phyloP scores from a whole-genome alignment of 768 basidiomycete genomes.

The Tricholoma furcatifolium region DNA sequence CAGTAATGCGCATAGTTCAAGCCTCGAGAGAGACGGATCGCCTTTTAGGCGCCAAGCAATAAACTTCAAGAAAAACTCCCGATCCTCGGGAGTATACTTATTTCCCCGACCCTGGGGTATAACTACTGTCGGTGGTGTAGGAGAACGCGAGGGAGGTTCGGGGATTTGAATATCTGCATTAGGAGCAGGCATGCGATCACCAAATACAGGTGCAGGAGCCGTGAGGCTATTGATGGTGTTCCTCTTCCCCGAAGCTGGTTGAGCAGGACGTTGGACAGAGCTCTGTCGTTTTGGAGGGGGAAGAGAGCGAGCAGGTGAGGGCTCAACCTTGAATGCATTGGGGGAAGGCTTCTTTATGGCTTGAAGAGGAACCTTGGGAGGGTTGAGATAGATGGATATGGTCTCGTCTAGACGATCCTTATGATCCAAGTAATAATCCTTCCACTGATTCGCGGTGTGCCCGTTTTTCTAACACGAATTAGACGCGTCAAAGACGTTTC shows the following conservation, averaged over 20 bases:
- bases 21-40: constrained; percentile 51
- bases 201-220: constrained; percentile 46
- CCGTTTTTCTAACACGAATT: constrained; percentile 39
- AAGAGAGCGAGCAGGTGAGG: constrained; percentile 21
- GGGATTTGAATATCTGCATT: constrained; percentile 60
- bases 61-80: constrained; percentile 64
- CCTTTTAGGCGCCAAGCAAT: constrained; percentile 58
- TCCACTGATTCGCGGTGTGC: constrained; percentile 66
- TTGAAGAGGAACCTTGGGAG: constrained; percentile 23
- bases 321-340: constrained; percentile 35
- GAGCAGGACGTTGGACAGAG: constrained; percentile 22
- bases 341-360: constrained; percentile 41
- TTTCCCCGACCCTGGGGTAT: constrained; percentile 50
- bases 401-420: constrained; percentile 55
- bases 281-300: constrained; percentile 22
- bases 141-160: constrained; percentile 65
- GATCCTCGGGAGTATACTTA: constrained; percentile 66
- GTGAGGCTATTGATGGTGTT: constrained; percentile 64
- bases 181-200: constrained; percentile 53
- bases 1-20: constrained; percentile 52
- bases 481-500: constrained; percentile 15
- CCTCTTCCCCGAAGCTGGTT: constrained; percentile 31
- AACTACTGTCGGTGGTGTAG: constrained; percentile 58
- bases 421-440: constrained; percentile 78
- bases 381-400: constrained; percentile 33